Percentiles rank a stretch among this genome's conserved stretches.
Evolutionary conservation across 352 stramenopile species (phyloP).

Genomic region (Phytophthora cryptogea): DNA sequence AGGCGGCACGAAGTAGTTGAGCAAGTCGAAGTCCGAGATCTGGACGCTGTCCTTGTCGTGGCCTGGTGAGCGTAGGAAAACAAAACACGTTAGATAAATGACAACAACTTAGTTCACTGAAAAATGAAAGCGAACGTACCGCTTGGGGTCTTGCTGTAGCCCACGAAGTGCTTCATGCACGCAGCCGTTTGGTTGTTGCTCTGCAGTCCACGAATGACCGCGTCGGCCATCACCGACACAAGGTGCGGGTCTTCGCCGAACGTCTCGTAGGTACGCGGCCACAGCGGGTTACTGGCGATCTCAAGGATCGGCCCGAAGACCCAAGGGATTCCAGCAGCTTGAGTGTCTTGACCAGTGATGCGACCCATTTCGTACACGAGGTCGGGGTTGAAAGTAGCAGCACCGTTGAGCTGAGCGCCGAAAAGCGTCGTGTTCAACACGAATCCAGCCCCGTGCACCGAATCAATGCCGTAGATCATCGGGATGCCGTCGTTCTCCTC

Average conservation of each 20-base stretch:
- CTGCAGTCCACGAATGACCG: slow-evolving; percentile 79
- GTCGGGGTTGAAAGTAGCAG: slow-evolving; percentile 80
- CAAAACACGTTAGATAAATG: too few relatives aligned
- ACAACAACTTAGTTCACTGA: too few relatives aligned
- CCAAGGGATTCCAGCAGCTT: slow-evolving; percentile 83
- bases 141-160: slow-evolving; percentile 67
- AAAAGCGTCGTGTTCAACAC: slow-evolving; percentile 76
- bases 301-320: slow-evolving; percentile 85
- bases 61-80: too few relatives aligned
- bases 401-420: slow-evolving; percentile 83
- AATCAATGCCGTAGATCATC: slow-evolving; percentile 87
- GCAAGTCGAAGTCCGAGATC: slow-evolving; percentile 65
- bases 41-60: slow-evolving; percentile 77
- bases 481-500: slow-evolving; percentile 50
- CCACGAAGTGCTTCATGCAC: slow-evolving; percentile 88
- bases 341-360: slow-evolving; percentile 76
- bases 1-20: slow-evolving; percentile 78
- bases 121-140: slow-evolving; percentile 20
- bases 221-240: slow-evolving; percentile 66
- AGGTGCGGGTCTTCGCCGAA: slow-evolving; percentile 91
- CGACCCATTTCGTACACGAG: slow-evolving; percentile 60
- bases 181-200: slow-evolving; percentile 57
- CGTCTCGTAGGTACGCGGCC: slow-evolving; percentile 89
- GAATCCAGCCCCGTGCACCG: slow-evolving; percentile 85
- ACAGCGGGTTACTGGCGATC: slow-evolving; percentile 80